Conservation (phyloP, 495 filamentous ascomycete species). For the Podospora anserina region DNA sequence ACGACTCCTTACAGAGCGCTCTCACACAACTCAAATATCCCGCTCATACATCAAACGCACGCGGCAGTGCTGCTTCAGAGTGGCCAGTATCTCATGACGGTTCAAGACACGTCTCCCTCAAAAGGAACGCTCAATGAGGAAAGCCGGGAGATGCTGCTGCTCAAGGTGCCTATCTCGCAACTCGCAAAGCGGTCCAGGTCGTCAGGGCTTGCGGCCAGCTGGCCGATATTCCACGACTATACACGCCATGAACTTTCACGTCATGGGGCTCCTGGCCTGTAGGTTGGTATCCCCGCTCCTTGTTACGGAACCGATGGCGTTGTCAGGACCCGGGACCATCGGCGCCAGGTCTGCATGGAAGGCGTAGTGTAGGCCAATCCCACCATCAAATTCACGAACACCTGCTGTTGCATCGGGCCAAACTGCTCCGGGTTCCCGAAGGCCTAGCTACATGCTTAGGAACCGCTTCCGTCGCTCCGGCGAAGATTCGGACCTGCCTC, state of each 20-base stretch:
- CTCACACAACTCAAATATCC: not conserved
- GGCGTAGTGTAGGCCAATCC: not conserved
- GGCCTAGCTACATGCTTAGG: not conserved
- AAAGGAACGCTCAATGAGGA: slow-evolving; percentile 3
- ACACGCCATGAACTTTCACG: not conserved
- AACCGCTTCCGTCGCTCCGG: slow-evolving; percentile 1
- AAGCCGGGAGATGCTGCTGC: not conserved
- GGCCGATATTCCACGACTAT: slow-evolving; percentile 1
- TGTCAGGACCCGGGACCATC: not conserved
- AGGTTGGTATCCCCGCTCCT: not conserved
- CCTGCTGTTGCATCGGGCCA: not conserved
- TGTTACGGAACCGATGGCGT: not conserved
- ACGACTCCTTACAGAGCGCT: not conserved
- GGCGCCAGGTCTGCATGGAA: not conserved
- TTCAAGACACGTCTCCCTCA: slow-evolving; percentile 1
- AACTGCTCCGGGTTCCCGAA: not conserved
- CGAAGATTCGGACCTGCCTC: not conserved
- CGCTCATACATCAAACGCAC: not conserved
- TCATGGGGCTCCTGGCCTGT: not conserved
- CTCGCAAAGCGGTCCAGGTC: not conserved
- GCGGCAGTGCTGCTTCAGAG: not conserved
- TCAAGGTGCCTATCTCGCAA: not conserved
- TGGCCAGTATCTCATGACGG: slow-evolving; percentile 2
- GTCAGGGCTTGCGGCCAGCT: not conserved
- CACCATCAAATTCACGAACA: not conserved